Evolutionary conservation across 2,329 filamentous ascomycete genomes (phyloP).

Genomic region (Nemania sp.): DNA sequence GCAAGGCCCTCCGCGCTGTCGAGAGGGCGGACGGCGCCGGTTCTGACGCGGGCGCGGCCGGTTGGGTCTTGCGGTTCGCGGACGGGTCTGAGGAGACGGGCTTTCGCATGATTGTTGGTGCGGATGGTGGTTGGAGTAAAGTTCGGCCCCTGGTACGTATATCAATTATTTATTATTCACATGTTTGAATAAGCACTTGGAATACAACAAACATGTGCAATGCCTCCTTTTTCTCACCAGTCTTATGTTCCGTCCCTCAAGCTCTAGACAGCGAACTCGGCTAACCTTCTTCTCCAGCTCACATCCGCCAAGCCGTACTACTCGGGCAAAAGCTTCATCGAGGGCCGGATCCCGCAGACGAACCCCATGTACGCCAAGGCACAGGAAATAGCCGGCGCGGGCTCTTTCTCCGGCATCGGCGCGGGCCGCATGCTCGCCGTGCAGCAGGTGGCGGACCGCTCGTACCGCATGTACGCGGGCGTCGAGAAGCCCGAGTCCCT

Average conservation of each 20-base stretch:
- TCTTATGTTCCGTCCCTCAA: no score
- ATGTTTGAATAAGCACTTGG: no score
- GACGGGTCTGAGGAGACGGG: constrained; percentile 22
- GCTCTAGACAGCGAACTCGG: no score
- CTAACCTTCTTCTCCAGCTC: constrained; percentile 16
- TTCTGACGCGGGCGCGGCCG: background rate
- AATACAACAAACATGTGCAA: no score
- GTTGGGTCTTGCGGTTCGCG: constrained; percentile 17
- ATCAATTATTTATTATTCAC: no score
- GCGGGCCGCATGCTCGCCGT: background rate
- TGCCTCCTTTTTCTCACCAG: no score
- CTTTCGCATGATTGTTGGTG: constrained; percentile 44
- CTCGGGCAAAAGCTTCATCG: constrained; percentile 21
- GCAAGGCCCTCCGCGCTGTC: constrained; percentile 8
- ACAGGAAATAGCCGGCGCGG: constrained; percentile 9
- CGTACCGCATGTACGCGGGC: constrained; percentile 24
- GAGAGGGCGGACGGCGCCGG: constrained; percentile 31
- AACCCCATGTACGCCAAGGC: constrained; percentile 23
- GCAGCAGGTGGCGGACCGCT: constrained; percentile 17
- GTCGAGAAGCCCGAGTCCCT: no score
- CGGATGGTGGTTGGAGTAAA: constrained; percentile 45
- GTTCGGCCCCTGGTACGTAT: constrained; percentile 35
- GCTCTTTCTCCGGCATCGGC: constrained; percentile 1
- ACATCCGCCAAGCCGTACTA: constrained; percentile 20
- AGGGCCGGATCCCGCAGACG: constrained; percentile 5